Percentiles rank a stretch among this genome's conserved stretches.
These are phyloP conservation scores for Elaeis guineensis DNA, from an alignment of 176 grass and related monocot genomes.

Conservation along the genomic window DNA sequence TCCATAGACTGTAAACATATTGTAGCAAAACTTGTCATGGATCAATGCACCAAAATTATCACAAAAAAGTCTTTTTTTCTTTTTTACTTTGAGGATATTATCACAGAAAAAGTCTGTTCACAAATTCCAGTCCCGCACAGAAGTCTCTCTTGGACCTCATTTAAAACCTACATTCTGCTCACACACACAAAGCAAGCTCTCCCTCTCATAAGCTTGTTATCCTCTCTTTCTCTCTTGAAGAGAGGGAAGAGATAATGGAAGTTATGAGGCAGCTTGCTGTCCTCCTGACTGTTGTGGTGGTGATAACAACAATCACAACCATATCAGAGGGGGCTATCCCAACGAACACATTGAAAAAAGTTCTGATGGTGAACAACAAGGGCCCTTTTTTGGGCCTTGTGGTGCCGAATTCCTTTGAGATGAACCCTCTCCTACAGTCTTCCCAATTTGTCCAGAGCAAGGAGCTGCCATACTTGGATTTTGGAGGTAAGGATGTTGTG, in stretches of 20 bases:
- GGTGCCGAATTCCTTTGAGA: slow-evolving; percentile 70
- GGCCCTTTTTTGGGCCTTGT: slow-evolving; percentile 56
- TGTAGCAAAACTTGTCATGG: too few relatives aligned
- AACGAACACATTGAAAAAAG: background rate
- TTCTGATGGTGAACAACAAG: slow-evolving; percentile 17
- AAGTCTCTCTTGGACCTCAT: too few relatives aligned
- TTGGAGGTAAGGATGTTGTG: slow-evolving; percentile 36
- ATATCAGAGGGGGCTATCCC: slow-evolving; percentile 12
- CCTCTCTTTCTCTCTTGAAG: background rate
- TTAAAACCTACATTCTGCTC: too few relatives aligned
- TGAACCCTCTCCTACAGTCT: slow-evolving; percentile 48
- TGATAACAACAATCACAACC: background rate
- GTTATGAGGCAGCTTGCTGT: background rate
- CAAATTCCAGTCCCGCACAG: too few relatives aligned
- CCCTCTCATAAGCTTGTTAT: background rate
- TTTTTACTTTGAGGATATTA: too few relatives aligned
- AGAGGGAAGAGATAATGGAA: slow-evolving; percentile 7
- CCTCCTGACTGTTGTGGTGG: background rate
- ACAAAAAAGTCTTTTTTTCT: too few relatives aligned
- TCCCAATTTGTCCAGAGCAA: slow-evolving; percentile 17
- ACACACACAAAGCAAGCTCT: too few relatives aligned
- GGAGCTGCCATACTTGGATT: slow-evolving; percentile 36
- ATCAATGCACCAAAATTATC: too few relatives aligned
- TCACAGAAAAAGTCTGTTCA: too few relatives aligned
- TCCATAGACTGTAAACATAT: too few relatives aligned